Conservation (phyloP, 352 stramenopile species). For the Albugo candida region DNA sequence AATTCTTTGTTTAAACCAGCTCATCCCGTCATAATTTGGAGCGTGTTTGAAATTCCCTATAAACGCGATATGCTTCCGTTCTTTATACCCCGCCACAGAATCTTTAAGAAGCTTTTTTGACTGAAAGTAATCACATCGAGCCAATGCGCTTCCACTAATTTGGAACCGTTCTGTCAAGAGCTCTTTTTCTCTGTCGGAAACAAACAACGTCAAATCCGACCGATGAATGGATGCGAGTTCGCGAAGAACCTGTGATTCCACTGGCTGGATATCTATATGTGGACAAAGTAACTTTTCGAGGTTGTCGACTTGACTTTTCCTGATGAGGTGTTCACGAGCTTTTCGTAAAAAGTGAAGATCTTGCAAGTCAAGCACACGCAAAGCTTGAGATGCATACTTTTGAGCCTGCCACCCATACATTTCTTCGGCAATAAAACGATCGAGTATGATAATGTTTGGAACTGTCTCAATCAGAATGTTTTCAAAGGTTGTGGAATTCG, state of each 20-base stretch:
- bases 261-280: slow-evolving; percentile 15
- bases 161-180: slow-evolving; percentile 41
- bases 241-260: slow-evolving; percentile 28
- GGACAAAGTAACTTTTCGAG: slow-evolving; percentile 18
- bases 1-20: slow-evolving; percentile 46
- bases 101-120: slow-evolving; percentile 9
- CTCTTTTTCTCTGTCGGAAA: slow-evolving; percentile 42
- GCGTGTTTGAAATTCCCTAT: slow-evolving; percentile 85
- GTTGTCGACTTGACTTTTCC: slow-evolving; percentile 24
- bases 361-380: slow-evolving; percentile 83
- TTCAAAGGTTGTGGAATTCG: slow-evolving; percentile 51
- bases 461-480: slow-evolving; percentile 26
- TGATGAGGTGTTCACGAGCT: slow-evolving; percentile 59
- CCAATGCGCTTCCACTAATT: slow-evolving; percentile 18
- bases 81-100: slow-evolving; percentile 11
- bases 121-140: slow-evolving; percentile 59
- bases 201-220: slow-evolving; percentile 51
- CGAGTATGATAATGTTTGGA: slow-evolving; percentile 58
- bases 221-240: slow-evolving; percentile 61
- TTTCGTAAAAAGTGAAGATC: slow-evolving; percentile 84
- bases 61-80: slow-evolving; percentile 58
- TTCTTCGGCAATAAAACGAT: slow-evolving; percentile 69
- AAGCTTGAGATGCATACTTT: slow-evolving; percentile 51
- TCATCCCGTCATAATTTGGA: slow-evolving; percentile 81
- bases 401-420: slow-evolving; percentile 72